A percentile compares a stretch with the other conserved stretches of the same genome.
phyloP scores from a whole-genome alignment of 441 rosid genomes.

The Dalechampia spathulata region DNA sequence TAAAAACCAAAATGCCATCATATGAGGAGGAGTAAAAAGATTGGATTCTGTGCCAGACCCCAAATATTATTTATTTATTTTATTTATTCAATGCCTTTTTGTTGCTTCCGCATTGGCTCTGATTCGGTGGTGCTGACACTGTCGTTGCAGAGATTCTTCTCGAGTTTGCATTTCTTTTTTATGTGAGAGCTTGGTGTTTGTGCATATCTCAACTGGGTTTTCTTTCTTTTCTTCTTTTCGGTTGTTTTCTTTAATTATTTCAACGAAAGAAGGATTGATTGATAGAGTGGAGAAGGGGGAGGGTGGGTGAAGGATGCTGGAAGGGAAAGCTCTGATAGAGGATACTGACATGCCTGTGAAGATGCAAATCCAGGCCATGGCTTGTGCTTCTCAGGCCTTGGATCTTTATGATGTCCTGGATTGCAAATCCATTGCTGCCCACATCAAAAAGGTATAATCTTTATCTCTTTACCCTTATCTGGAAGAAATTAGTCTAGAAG shows the following conservation, averaged over 20 bases:
- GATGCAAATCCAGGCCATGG: constrained; percentile 87
- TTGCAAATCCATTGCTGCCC: constrained; percentile 61
- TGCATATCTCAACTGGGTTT: constrained; percentile 5
- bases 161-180: background rate
- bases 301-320: constrained; percentile 60
- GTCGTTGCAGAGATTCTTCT: background rate
- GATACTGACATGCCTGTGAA: constrained; percentile 86
- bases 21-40: constrained; percentile 6
- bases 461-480: too few relatives aligned
- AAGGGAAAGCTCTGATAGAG: constrained; percentile 77
- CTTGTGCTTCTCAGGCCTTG: constrained; percentile 69
- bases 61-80: too few relatives aligned
- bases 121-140: too few relatives aligned
- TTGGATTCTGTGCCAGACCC: constrained; percentile 18
- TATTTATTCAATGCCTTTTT: too few relatives aligned
- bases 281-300: background rate
- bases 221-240: too few relatives aligned
- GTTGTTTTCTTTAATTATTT: too few relatives aligned
- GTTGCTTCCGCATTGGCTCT: constrained; percentile 14
- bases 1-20: background rate
- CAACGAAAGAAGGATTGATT: too few relatives aligned
- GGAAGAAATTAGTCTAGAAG: too few relatives aligned
- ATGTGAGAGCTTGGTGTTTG: background rate
- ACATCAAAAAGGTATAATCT: constrained; percentile 60
- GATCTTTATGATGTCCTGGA: constrained; percentile 74